Percentiles rank a stretch among this genome's conserved stretches.
Conservation (phyloP, 306 rosid genomes). For the Lithocarpus polystachyus region DNA sequence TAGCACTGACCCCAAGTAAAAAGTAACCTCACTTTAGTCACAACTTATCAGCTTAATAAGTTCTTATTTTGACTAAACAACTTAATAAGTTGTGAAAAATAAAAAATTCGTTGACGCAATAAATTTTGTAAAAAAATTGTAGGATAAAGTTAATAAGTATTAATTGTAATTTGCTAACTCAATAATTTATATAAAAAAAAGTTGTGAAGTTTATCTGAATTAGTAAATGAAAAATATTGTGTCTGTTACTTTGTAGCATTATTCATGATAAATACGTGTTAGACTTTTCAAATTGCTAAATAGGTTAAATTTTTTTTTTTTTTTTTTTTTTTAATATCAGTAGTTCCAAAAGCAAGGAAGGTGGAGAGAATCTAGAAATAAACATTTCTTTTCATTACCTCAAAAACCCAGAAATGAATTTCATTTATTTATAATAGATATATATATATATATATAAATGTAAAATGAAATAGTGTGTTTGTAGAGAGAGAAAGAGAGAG, state of each 20-base stretch:
- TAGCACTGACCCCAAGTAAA: fast-evolving
- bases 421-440: neutral
- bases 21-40: too few relatives aligned
- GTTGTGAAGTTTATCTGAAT: too few relatives aligned
- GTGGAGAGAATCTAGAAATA: conserved; percentile 84
- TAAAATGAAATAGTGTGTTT: neutral
- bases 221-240: neutral
- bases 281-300: neutral
- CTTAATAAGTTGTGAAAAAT: too few relatives aligned
- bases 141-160: too few relatives aligned
- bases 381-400: conserved; percentile 41
- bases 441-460: conserved; percentile 6
- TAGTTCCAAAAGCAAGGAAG: conserved; percentile 41
- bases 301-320: too few relatives aligned
- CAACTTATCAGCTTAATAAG: too few relatives aligned
- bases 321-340: conserved; percentile 30
- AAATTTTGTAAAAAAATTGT: too few relatives aligned
- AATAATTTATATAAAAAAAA: too few relatives aligned
- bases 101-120: too few relatives aligned
- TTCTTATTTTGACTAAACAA: too few relatives aligned
- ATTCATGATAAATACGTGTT: conserved; percentile 2
- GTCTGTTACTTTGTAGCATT: neutral
- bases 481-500: neutral
- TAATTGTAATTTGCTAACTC: too few relatives aligned
- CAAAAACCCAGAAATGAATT: conserved; percentile 35